phyloP scores from a whole-genome alignment of 2,329 filamentous ascomycete species.

The Calonectria ilicicola region DNA sequence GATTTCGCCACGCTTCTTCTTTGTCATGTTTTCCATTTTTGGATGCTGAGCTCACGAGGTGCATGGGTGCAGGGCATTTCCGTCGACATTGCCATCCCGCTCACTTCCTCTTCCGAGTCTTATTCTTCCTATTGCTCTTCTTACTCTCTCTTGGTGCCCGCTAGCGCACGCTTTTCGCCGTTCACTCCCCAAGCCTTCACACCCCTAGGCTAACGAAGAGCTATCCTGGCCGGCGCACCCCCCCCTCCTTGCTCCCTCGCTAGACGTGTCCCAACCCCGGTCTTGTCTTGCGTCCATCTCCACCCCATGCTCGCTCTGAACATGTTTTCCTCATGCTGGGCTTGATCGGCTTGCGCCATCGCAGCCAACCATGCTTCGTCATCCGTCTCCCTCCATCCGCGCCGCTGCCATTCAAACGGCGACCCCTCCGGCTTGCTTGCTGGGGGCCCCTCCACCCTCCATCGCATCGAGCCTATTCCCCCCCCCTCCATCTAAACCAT shows the following conservation, averaged over 20 bases:
- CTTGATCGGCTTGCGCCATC: conserved; percentile 43
- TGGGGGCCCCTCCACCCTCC: conserved; percentile 38
- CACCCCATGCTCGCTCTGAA: conserved; percentile 12
- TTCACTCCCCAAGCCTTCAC: not conserved
- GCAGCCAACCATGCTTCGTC: conserved; percentile 50
- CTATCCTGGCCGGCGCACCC: not conserved
- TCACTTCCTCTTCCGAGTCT: conserved; percentile 9
- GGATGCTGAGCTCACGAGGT: not conserved
- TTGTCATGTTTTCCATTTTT: conserved; percentile 8
- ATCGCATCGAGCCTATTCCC: conserved; percentile 36
- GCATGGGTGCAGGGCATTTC: not conserved
- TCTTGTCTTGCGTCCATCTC: conserved; percentile 22
- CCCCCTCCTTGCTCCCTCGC: conserved; percentile 2
- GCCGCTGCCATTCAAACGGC: conserved; percentile 42
- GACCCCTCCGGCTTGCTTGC: conserved; percentile 28
- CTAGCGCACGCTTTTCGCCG: not conserved
- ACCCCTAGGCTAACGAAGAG: not conserved
- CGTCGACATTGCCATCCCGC: not conserved
- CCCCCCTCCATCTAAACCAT: conserved; percentile 32
- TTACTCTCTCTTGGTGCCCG: not conserved
- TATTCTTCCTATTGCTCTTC: conserved; percentile 5
- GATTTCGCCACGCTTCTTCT: not conserved
- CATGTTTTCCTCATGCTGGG: conserved; percentile 12
- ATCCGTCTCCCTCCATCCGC: conserved; percentile 47
- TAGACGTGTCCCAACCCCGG: conserved; percentile 14